Evolutionary conservation across 2,329 filamentous ascomycete species (phyloP).

Genomic region (Alternaria sp.): DNA sequence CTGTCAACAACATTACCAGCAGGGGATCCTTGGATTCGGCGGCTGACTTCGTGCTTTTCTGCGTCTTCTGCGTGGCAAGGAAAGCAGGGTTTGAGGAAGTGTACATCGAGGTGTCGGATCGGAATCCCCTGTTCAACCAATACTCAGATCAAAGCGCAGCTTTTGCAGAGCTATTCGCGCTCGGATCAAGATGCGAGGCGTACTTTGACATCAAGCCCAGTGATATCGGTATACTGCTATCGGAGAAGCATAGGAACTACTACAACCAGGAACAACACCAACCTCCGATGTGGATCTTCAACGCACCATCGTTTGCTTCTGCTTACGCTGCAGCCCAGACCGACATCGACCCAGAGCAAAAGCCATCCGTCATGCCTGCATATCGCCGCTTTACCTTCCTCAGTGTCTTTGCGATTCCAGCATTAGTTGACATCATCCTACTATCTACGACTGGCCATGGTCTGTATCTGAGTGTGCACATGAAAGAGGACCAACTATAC

Average conservation of each 20-base stretch:
- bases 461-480: slow-evolving; percentile 65
- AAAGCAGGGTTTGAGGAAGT: slow-evolving; percentile 66
- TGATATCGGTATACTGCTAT: slow-evolving; percentile 44
- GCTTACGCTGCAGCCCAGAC: slow-evolving; percentile 60
- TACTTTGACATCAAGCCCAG: slow-evolving; percentile 63
- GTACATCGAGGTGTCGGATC: slow-evolving; percentile 67
- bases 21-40: slow-evolving; percentile 34
- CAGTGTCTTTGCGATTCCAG: slow-evolving; percentile 67
- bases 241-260: slow-evolving; percentile 50
- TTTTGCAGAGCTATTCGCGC: slow-evolving; percentile 68
- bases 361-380: slow-evolving; percentile 51
- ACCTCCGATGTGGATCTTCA: slow-evolving; percentile 59
- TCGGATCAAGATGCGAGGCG: slow-evolving; percentile 67
- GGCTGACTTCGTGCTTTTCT: slow-evolving; percentile 62
- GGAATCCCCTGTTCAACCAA: slow-evolving; percentile 66
- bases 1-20: slow-evolving; percentile 32
- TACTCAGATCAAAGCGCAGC: slow-evolving; percentile 68
- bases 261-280: slow-evolving; percentile 52
- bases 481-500: slow-evolving; percentile 57
- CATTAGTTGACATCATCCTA: slow-evolving; percentile 64
- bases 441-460: slow-evolving; percentile 66
- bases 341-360: slow-evolving; percentile 58
- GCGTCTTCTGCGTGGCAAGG: slow-evolving; percentile 64
- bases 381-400: slow-evolving; percentile 63
- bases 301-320: slow-evolving; percentile 57